A percentile compares a stretch with the other conserved stretches of the same genome.
phyloP scores from a whole-genome alignment of 2,329 filamentous ascomycete genomes.

The Xylaria sp. region DNA sequence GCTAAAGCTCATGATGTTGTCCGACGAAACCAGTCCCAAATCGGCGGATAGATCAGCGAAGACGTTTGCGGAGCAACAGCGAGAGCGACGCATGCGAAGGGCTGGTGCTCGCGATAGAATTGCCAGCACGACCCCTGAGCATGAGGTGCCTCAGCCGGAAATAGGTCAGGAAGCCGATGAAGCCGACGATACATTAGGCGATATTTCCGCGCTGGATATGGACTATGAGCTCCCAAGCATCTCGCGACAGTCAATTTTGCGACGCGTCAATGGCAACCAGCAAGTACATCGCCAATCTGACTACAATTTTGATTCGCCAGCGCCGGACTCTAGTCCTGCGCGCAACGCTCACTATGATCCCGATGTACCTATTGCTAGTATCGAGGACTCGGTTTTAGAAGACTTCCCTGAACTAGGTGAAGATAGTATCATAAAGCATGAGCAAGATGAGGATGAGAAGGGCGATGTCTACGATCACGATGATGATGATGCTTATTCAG shows the following conservation, averaged over 20 bases:
- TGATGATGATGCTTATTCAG: conserved; percentile 47
- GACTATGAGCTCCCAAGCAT: conserved; percentile 80
- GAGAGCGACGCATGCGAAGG: conserved; percentile 75
- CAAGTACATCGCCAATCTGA: conserved; percentile 67
- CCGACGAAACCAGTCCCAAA: conserved; percentile 63
- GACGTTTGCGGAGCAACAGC: conserved; percentile 71
- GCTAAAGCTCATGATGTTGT: conserved; percentile 87
- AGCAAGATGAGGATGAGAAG: conserved; percentile 69
- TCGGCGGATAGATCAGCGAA: conserved; percentile 51
- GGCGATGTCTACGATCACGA: conserved; percentile 76
- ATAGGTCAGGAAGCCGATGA: conserved; percentile 64
- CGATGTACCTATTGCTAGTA: conserved; percentile 88
- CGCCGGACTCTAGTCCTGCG: conserved; percentile 67
- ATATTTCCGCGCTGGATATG: conserved; percentile 65
- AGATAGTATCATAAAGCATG: conserved; percentile 74
- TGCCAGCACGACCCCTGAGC: conserved; percentile 57
- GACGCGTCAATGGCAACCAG: conserved; percentile 78
- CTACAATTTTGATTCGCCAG: conserved; percentile 71
- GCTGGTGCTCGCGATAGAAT: conserved; percentile 62
- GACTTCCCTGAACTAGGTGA: conserved; percentile 60
- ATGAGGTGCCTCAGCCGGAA: conserved; percentile 51
- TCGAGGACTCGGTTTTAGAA: conserved; percentile 74
- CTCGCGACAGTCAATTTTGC: conserved; percentile 91
- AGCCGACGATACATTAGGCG: conserved; percentile 68
- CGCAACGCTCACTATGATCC: conserved; percentile 77